These are phyloP conservation scores for Bauhinia variegata DNA, from an alignment of 306 rosid genomes.

Conservation along the genomic window DNA sequence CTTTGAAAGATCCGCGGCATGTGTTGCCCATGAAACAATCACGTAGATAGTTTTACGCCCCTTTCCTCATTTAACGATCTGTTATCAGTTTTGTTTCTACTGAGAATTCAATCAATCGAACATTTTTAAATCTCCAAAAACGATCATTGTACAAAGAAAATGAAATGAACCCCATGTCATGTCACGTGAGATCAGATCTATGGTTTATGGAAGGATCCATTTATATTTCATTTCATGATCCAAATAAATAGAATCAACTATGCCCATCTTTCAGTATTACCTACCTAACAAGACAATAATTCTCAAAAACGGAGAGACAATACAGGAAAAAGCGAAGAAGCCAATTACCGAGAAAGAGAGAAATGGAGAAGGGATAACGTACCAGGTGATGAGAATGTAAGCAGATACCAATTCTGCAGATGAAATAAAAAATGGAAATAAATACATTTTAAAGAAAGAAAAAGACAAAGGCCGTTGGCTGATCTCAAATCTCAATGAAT, in stretches of 20 bases:
- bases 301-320: too few relatives aligned
- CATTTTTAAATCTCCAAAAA: not conserved
- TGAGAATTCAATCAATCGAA: slow-evolving; percentile 5
- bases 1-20: slow-evolving; percentile 96
- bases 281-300: too few relatives aligned
- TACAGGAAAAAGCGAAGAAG: too few relatives aligned
- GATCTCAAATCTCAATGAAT: slow-evolving; percentile 13
- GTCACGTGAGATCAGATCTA: too few relatives aligned
- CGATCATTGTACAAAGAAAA: slow-evolving; percentile 25
- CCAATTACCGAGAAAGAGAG: too few relatives aligned
- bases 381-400: slow-evolving; percentile 24
- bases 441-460: not conserved
- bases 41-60: slow-evolving; percentile 37
- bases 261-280: too few relatives aligned
- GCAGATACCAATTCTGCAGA: not conserved
- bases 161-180: slow-evolving; percentile 11
- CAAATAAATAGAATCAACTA: too few relatives aligned
- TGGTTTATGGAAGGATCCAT: too few relatives aligned
- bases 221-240: too few relatives aligned
- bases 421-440: too few relatives aligned
- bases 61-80: slow-evolving; percentile 52
- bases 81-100: slow-evolving; percentile 40
- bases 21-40: slow-evolving; percentile 94
- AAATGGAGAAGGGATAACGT: not conserved
- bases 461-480: not conserved